phyloP scores from a whole-genome alignment of 257 asterid species.

The Datura wrightii region DNA sequence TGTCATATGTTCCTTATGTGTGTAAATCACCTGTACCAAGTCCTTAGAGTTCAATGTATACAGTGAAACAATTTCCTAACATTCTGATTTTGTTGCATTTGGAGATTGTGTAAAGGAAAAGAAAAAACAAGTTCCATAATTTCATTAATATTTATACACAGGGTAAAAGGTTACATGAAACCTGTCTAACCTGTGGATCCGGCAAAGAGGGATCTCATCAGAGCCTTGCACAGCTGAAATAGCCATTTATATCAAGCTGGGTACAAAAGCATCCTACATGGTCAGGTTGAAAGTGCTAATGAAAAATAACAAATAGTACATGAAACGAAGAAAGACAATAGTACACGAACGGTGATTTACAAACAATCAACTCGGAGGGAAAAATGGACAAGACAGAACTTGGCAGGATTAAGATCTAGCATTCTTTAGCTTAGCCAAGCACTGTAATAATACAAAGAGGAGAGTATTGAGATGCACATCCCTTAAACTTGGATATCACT shows the following conservation, averaged over 20 bases:
- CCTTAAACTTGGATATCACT: conserved; percentile 10
- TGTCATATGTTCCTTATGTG: neutral
- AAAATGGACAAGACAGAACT: neutral
- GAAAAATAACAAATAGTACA: neutral
- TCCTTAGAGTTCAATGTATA: neutral
- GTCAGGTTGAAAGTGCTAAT: conserved; percentile 15
- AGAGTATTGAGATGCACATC: conserved; percentile 4
- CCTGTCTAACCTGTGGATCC: conserved; percentile 21
- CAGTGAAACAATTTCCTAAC: neutral
- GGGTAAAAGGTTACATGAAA: neutral
- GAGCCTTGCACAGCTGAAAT: conserved; percentile 29
- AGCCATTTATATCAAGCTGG: conserved; percentile 24
- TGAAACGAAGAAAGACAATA: neutral
- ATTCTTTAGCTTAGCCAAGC: conserved; percentile 29
- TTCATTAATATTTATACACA: neutral
- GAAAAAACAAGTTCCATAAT: neutral
- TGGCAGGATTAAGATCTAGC: conserved; percentile 1
- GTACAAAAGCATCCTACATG: conserved; percentile 26
- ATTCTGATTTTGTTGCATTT: neutral
- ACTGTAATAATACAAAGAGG: conserved; percentile 18
- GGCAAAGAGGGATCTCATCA: neutral
- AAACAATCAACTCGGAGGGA: neutral
- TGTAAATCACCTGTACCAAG: neutral
- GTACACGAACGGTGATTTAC: conserved; percentile 8
- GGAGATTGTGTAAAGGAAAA: conserved; percentile 15